Percentiles rank a stretch among this genome's conserved stretches.
Evolutionary conservation across 2,329 filamentous ascomycete genomes (phyloP).

Genomic region (Aspergillus uvarum): DNA sequence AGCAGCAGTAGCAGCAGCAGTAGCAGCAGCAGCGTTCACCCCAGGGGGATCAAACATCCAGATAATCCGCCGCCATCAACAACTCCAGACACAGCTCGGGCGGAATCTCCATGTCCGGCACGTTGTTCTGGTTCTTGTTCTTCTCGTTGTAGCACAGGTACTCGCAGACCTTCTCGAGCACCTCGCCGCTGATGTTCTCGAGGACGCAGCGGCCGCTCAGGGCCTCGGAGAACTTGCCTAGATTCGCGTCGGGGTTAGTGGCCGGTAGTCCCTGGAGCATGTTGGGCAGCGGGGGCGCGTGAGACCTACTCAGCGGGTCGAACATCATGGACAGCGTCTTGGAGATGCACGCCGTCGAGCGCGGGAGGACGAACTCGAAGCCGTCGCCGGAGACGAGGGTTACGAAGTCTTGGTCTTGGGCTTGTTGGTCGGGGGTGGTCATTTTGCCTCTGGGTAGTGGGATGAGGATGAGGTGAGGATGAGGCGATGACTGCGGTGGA

Average conservation of each 20-base stretch:
- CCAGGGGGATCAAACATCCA: constrained; percentile 47
- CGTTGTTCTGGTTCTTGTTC: constrained; percentile 58
- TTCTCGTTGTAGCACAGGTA: constrained; percentile 70
- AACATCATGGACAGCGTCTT: constrained; percentile 64
- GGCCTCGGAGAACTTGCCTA: constrained; percentile 63
- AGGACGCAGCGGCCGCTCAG: constrained; percentile 58
- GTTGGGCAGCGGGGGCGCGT: neutral
- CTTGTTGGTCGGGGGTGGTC: constrained; percentile 13
- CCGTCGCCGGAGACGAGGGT: constrained; percentile 64
- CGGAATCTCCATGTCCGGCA: constrained; percentile 67
- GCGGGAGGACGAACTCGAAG: constrained; percentile 63
- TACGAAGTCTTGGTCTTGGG: constrained; percentile 53
- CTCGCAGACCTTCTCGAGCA: constrained; percentile 68
- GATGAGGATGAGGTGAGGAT: no score
- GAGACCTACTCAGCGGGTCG: constrained; percentile 56
- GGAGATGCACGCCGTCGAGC: constrained; percentile 61
- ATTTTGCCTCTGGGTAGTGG: constrained; percentile 3
- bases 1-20: neutral
- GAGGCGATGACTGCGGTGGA: no score
- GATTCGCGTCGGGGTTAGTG: neutral
- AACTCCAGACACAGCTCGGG: constrained; percentile 65
- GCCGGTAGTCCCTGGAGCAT: no score
- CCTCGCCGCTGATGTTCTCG: constrained; percentile 61
- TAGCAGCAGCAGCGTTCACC: no score
- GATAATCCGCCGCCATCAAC: constrained; percentile 66